Base-by-base conservation (phyloP, 2,329 filamentous ascomycete genomes). In the Aspergillus sp. region DNA sequence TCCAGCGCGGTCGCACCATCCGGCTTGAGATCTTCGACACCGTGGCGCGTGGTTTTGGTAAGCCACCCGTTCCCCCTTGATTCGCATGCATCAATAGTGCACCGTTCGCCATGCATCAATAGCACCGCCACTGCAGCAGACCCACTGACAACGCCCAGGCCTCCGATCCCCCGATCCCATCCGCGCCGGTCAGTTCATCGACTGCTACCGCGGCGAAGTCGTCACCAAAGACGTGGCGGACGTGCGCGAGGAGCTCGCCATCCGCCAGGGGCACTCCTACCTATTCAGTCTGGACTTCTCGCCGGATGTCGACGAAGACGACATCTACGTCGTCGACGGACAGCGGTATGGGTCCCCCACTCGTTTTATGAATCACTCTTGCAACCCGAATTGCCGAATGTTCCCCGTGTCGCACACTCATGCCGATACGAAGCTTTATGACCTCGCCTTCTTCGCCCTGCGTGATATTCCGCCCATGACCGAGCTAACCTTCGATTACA, bases 401-500 rank as follows among this genome's bases (percentile, higher is more conserved):
- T 68, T 77, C 20, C 64, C 74, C 0, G 75, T 76, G 0, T 72
- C 73, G 0, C 69, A 69, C 2, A 70, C 69, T 26, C 70, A 75
- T 17, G 67, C 60, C 1, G 75, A 77, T 32, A 52, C 65, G 0
- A 63, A 66, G 0, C 62, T 79, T 2, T 79, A 78, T 47, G 67
- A 76, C 26, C 62, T 79, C 1, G 76, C 76, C 0, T 78, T 79
- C 52, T 79, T 79, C 36, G 71, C 77, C 0, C 56, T 73, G 1
- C 64, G 65, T 2, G 69, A 75, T 13, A 77, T 79, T 14, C 63
- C 66, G 0, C 65, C 71, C 0, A 65, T 65, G 1, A 74, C 67
- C 0, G 77, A 79, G 48, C 55, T 79, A 0, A 77, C 75, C 0
- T 79, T 79, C 22, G 75, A 79, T 43, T 79, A 79, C 51, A 72